Conservation (phyloP, 495 filamentous ascomycete species). For the Lophiotrema nucula region DNA sequence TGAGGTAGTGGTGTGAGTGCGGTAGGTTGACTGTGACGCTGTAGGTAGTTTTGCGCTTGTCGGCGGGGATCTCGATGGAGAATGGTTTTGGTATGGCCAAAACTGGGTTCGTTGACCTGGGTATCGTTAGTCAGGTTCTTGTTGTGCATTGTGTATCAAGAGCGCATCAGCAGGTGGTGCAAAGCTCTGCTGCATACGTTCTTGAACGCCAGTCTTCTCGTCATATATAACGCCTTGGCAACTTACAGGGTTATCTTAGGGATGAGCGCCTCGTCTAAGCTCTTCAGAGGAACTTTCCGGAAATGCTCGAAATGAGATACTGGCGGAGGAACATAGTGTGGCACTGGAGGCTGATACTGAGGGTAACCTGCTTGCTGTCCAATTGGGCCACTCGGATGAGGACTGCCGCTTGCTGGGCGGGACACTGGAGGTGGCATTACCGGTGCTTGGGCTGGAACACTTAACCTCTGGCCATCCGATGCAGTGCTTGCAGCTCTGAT, state of each 20-base stretch:
- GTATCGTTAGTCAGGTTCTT: no score
- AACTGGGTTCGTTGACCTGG: no score
- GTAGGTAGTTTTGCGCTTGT: constrained; percentile 61
- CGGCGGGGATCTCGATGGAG: constrained; percentile 59
- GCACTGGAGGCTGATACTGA: constrained; percentile 20
- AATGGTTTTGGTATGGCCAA: constrained; percentile 50
- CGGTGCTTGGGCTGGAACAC: constrained; percentile 16
- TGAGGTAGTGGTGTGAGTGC: constrained; percentile 60
- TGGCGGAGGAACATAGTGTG: constrained; percentile 26
- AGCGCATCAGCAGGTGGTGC: no score
- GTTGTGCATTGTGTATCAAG: no score
- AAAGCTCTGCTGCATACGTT: no score
- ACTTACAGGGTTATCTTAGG: constrained; percentile 53
- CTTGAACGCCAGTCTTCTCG: no score
- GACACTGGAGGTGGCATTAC: constrained; percentile 30
- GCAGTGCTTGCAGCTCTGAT: constrained; percentile 26
- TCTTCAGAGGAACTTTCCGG: constrained; percentile 25
- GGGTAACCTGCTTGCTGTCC: constrained; percentile 18
- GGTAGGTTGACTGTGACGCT: constrained; percentile 66
- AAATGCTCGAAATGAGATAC: constrained; percentile 16
- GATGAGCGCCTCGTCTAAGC: constrained; percentile 36
- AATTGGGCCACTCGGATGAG: constrained; percentile 25
- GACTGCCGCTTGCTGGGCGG: constrained; percentile 31
- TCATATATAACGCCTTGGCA: no score
- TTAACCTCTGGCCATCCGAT: constrained; percentile 22